These are phyloP conservation scores for Biscogniauxia marginata DNA, from an alignment of 2,329 filamentous ascomycete genomes.

Conservation along the genomic window DNA sequence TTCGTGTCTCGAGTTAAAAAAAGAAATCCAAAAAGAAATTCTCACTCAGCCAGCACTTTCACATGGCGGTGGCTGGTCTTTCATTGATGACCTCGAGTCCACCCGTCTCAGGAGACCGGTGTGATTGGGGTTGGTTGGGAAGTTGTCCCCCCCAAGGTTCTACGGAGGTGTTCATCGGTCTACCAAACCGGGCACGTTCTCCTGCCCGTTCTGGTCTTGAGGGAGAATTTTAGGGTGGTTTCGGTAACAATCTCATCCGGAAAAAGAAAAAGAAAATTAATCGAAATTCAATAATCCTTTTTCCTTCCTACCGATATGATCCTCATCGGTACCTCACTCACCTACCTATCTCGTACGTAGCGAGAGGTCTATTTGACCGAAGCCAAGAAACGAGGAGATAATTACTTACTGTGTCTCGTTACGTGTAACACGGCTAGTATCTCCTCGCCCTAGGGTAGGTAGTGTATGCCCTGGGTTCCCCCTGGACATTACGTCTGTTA, in stretches of 20 bases:
- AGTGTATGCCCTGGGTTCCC: conserved; percentile 4
- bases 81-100: conserved; percentile 4
- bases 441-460: conserved; percentile 1
- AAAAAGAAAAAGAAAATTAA: neutral
- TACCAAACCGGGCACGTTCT: conserved; percentile 15
- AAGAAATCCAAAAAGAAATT: neutral
- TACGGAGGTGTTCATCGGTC: conserved; percentile 8
- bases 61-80: conserved; percentile 25
- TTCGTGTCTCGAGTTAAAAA: neutral
- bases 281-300: neutral
- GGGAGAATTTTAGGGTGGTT: neutral
- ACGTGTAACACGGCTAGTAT: conserved; percentile 18
- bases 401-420: conserved; percentile 7
- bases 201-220: conserved; percentile 15
- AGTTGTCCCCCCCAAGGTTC: neutral
- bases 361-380: conserved; percentile 1
- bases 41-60: conserved; percentile 2
- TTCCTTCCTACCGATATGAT: neutral
- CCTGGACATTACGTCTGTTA: conserved; percentile 18
- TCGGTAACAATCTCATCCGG: neutral
- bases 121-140: conserved; percentile 9
- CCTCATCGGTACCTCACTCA: conserved; percentile 1
- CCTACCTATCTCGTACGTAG: conserved; percentile 5
- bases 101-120: conserved; percentile 11
- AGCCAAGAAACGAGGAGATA: conserved; percentile 6